Evolutionary conservation across 306 rosid genomes (phyloP), one percentile per base, ranked within the genome.

Genomic region (Canavalia gladiata): DNA sequence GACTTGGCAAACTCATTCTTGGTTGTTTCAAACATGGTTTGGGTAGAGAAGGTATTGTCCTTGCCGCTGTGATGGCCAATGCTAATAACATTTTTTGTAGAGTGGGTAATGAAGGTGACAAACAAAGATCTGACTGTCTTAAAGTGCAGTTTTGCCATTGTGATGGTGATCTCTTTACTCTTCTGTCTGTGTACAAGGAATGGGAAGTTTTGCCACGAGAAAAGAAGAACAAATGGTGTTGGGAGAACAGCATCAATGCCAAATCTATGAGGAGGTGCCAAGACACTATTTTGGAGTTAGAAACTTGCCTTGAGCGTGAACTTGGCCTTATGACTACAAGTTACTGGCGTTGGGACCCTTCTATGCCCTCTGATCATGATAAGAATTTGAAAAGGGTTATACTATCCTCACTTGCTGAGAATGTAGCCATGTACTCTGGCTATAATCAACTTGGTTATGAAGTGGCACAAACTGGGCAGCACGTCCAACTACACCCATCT

Each of bases 171-270:
- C 98, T 96, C 76, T 96, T 96, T 67, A 92, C 99, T 47, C 94
- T 96, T 68, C 94, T 96, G 34, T 86, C 97, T 62, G 99, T 96
- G 63, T 96, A 91, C 88, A 90, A 87, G 87, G 89, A 87, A 75
- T 96, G 97, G 95, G 97, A 96, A 56, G 84, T 75, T 52, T 64
- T 86, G 85, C 84, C 93, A 63, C 72, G 3, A 67, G 92, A 90
- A 4, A 80, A 72, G 87, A 91, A 33, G 86, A 90, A 82, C 81
- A 76, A 57, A 49, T 93, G 99, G 99, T 96, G 99, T 79, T 93
- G 92, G 91, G 94, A 90, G 81, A 96, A 96, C 86, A 96, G 98
- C 82, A 90, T 96, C 76, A 96, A 96, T 90, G 98, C 94, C 78
- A 96, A 93, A 86, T 88, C 92, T 57, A 51, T 96, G 97, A 87